phyloP scores from a whole-genome alignment of 441 rosid genomes.

The Erodium texanum region DNA sequence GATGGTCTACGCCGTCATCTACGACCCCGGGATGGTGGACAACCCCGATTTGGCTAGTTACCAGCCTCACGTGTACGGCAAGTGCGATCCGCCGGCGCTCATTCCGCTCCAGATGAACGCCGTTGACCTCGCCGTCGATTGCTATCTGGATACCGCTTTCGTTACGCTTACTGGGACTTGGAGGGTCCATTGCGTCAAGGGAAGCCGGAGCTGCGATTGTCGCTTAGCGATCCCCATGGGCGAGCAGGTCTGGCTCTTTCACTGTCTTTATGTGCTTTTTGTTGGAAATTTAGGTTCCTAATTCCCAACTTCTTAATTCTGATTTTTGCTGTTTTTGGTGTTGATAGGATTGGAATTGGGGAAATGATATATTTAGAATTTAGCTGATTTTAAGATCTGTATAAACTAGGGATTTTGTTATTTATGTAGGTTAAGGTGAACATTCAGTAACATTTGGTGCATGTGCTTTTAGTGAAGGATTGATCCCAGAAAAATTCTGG shows the following conservation, averaged over 20 bases:
- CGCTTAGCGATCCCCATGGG: conserved; percentile 70
- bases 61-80: conserved; percentile 93
- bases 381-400: too few relatives aligned
- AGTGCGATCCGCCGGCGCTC: conserved; percentile 90
- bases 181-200: conserved; percentile 81
- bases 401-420: not conserved
- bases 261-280: too few relatives aligned
- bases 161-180: conserved; percentile 49
- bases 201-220: conserved; percentile 57
- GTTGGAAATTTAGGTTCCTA: not conserved
- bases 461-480: not conserved
- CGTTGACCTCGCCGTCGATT: conserved; percentile 48
- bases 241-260: conserved; percentile 45
- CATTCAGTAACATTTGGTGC: not conserved
- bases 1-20: conserved; percentile 75
- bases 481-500: not conserved
- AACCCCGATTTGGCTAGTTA: conserved; percentile 93
- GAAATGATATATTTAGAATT: too few relatives aligned
- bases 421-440: not conserved
- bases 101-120: conserved; percentile 76
- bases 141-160: conserved; percentile 54
- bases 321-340: too few relatives aligned
- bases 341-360: too few relatives aligned
- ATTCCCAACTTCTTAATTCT: too few relatives aligned
- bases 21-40: conserved; percentile 76